Base-by-base conservation (phyloP, 805 yeast species). In the Clavispora carvajalis region DNA sequence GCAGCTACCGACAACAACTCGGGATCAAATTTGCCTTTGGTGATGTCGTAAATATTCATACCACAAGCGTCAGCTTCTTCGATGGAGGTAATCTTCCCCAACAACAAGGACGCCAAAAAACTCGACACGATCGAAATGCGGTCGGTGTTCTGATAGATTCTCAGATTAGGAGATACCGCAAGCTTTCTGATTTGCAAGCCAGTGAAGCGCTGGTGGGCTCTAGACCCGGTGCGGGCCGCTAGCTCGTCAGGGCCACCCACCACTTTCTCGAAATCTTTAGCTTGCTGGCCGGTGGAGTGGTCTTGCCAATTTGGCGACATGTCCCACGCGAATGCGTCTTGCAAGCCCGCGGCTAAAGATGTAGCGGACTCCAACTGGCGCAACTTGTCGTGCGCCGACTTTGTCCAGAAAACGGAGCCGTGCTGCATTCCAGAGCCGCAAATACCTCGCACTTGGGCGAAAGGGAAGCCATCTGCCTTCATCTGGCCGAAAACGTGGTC, bases 221-320 rank as follows among this genome's bases (percentile, higher is more conserved):
- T 76, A 3, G 95, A 85, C 1, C 97, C 96, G 0, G 95, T 83
- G 18, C 82, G 60, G 26, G 66, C 52, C 7, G 95, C 89, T 54
- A 89, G 63, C 5, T 63, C 52, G 22, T 90, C 93, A 5, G 63
- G 57, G 7, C 67, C 67, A 3, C 85, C 89, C 9, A 74, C 74
- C 1, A 67, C 67, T 1, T 58, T 57, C 53, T 86, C 93, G 52
- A 87, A 81, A 24, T 59, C 71, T 22, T 65, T 55, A 41, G 85
- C 70, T 57, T 89, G 95, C 16, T 69, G 62, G 4, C 77, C 82
- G 0, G 97, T 89, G 18, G 93, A 82, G 56, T 87, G 95, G 55
- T 89, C 96, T 61, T 89, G 97, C 97, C 97, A 89, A 57, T 90
- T 89, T 7, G 96, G 95, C 4, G 95, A 82, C 30, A 70, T 70